Percentiles rank a stretch among this genome's conserved stretches.
Evolutionary conservation across 2,329 filamentous ascomycete genomes (phyloP).

Genomic region (Leptographium radiaticola): DNA sequence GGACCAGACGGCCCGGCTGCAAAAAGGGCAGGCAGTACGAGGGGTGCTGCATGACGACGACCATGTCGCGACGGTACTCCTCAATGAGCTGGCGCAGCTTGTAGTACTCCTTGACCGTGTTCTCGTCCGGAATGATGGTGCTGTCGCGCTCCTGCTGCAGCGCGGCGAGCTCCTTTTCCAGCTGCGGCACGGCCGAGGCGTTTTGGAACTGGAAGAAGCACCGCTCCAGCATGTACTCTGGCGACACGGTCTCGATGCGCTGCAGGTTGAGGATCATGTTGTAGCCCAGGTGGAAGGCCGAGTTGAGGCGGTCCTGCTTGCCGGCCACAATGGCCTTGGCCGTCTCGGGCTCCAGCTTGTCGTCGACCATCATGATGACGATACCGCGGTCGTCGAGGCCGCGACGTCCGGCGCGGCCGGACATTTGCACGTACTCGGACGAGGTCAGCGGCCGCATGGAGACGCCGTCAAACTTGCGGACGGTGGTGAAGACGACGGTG

Average conservation of each 20-base stretch:
- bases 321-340: slow-evolving; percentile 93
- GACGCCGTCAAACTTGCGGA: slow-evolving; percentile 87
- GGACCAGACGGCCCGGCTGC: slow-evolving; percentile 75
- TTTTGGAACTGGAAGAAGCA: slow-evolving; percentile 99
- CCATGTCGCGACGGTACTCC: slow-evolving; percentile 77
- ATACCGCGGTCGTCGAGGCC: slow-evolving; percentile 96
- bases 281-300: slow-evolving; percentile 93
- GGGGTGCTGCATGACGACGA: slow-evolving; percentile 81
- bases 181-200: slow-evolving; percentile 65
- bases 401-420: slow-evolving; percentile 88
- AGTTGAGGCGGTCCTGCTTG: slow-evolving; percentile 93
- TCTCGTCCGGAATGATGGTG: slow-evolving; percentile 73
- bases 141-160: slow-evolving; percentile 63
- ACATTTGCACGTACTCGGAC: slow-evolving; percentile 98
- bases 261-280: slow-evolving; percentile 98
- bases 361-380: slow-evolving; percentile 99
- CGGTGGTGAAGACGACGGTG: slow-evolving; percentile 96
- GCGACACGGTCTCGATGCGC: slow-evolving; percentile 96
- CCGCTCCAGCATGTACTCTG: slow-evolving; percentile 95
- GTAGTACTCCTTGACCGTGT: slow-evolving; percentile 87
- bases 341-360: slow-evolving; percentile 88
- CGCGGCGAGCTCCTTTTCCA: slow-evolving; percentile 73
- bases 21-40: slow-evolving; percentile 75
- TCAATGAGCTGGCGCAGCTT: slow-evolving; percentile 75
- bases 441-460: slow-evolving; percentile 73